A percentile compares a stretch with the other conserved stretches of the same genome.
These are phyloP conservation scores for Chrysosporium keratinophilum DNA, from an alignment of 2,329 filamentous ascomycete genomes.

Conservation along the genomic window DNA sequence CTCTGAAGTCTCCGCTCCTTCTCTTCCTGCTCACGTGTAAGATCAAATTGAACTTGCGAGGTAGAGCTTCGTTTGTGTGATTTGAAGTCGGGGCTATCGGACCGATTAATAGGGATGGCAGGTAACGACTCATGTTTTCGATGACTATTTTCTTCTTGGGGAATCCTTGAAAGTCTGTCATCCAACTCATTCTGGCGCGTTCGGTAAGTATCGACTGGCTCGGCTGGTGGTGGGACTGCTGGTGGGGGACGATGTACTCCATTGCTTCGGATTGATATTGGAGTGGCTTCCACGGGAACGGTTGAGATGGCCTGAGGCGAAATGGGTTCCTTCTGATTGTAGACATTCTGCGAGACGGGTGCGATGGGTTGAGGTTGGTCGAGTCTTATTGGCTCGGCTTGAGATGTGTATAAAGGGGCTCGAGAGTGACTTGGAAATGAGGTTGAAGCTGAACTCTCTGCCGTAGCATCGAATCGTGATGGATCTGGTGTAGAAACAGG, in stretches of 20 bases:
- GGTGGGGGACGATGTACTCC: background rate
- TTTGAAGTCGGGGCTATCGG: conserved; percentile 18
- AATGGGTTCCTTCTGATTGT: conserved; percentile 35
- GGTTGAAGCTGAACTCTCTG: conserved; percentile 22
- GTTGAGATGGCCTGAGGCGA: conserved; percentile 29
- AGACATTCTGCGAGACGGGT: conserved; percentile 60
- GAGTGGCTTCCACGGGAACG: conserved; percentile 33
- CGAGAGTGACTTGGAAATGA: background rate
- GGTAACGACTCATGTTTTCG: conserved; percentile 42
- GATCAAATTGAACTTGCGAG: conserved; percentile 44
- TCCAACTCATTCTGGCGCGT: background rate
- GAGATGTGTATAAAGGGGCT: conserved; percentile 19
- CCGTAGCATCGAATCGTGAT: conserved; percentile 48
- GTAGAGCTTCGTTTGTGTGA: conserved; percentile 27
- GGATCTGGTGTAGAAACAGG: conserved; percentile 59
- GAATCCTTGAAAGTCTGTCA: background rate
- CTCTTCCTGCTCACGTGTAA: conserved; percentile 47
- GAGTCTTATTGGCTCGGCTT: conserved; percentile 56
- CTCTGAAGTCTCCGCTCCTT: conserved; percentile 33
- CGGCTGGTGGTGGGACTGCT: background rate
- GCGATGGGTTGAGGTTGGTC: conserved; percentile 74
- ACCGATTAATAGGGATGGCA: conserved; percentile 26
- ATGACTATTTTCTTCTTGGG: conserved; percentile 17
- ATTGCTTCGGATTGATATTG: conserved; percentile 10
- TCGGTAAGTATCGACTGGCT: background rate